Conservation (phyloP, 2,329 filamentous ascomycete genomes). For the Neonectria punicea region DNA sequence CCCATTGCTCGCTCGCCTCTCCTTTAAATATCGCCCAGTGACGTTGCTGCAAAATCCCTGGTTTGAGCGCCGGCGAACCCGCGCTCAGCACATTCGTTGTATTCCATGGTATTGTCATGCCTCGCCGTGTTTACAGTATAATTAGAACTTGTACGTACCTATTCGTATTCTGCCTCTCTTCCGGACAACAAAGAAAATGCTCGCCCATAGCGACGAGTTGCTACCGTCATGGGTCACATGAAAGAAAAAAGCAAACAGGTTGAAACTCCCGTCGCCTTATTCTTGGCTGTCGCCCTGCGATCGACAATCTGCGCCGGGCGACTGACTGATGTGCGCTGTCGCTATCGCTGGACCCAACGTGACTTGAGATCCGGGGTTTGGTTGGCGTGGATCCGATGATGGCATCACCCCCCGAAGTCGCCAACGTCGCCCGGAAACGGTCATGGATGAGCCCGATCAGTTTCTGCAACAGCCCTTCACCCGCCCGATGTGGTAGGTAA, state of each 20-base stretch:
- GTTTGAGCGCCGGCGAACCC: neutral
- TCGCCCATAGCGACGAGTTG: neutral
- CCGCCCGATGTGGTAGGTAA: neutral
- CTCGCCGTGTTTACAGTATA: conserved; percentile 4
- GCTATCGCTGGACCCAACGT: conserved; percentile 14
- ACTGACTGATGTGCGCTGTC: conserved; percentile 12
- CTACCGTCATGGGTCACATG: conserved; percentile 11
- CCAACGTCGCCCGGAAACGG: conserved; percentile 1
- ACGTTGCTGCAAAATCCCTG: conserved; percentile 4
- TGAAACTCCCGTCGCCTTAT: conserved; percentile 13
- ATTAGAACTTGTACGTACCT: conserved; percentile 9
- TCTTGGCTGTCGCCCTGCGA: conserved; percentile 13
- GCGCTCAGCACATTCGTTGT: neutral
- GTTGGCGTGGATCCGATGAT: neutral
- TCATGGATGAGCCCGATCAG: conserved; percentile 4
- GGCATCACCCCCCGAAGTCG: neutral
- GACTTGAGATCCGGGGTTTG: conserved; percentile 12
- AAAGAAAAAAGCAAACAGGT: conserved; percentile 17
- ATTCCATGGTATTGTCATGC: neutral
- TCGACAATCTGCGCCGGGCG: conserved; percentile 1
- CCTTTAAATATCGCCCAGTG: conserved; percentile 3
- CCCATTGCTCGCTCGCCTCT: conserved; percentile 3
- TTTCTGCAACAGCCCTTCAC: neutral
- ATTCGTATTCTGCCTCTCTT: neutral
- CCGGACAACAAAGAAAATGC: conserved; percentile 10